phyloP scores from a whole-genome alignment of 2,329 filamentous ascomycete genomes.

The Leptographium procerum region DNA sequence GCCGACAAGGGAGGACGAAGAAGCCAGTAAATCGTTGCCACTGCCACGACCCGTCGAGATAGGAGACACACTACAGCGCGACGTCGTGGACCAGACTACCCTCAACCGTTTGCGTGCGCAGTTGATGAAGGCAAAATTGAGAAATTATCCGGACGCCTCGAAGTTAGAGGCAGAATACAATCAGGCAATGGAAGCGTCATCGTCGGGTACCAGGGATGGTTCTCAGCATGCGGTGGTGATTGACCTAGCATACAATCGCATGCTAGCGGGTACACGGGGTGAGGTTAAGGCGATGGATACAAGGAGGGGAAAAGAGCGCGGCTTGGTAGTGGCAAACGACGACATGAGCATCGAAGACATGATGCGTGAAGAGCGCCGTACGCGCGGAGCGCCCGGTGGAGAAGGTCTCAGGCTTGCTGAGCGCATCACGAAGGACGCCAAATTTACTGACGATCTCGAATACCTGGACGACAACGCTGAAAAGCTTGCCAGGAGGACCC shows the following conservation, averaged over 20 bases:
- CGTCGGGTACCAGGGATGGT: constrained; percentile 25
- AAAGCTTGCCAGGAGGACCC: constrained; percentile 75
- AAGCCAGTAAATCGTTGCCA: constrained; percentile 23
- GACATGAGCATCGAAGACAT: constrained; percentile 97
- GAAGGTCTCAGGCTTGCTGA: constrained; percentile 79
- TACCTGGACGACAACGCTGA: constrained; percentile 96
- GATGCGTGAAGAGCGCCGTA: constrained; percentile 87
- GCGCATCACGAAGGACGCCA: constrained; percentile 83
- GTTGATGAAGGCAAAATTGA: constrained; percentile 91
- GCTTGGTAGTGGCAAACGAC: constrained; percentile 78
- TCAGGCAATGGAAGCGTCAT: constrained; percentile 52
- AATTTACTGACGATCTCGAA: constrained; percentile 85
- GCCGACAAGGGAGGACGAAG: constrained; percentile 1
- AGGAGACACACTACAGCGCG: constrained; percentile 15
- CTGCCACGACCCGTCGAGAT: neutral
- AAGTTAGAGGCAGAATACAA: constrained; percentile 79
- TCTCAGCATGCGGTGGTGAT: constrained; percentile 63
- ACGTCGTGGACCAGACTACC: constrained; percentile 60
- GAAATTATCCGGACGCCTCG: constrained; percentile 60
- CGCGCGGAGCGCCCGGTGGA: constrained; percentile 62
- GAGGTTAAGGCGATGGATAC: constrained; percentile 72
- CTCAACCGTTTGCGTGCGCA: constrained; percentile 86
- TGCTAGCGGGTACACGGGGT: constrained; percentile 60
- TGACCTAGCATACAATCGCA: constrained; percentile 77
- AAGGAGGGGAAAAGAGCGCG: constrained; percentile 73